A percentile compares a stretch with the other conserved stretches of the same genome.
These are phyloP conservation scores for Sanghuangporus sanghuang DNA, from an alignment of 1,284 basidiomycete species.

Conservation along the genomic window DNA sequence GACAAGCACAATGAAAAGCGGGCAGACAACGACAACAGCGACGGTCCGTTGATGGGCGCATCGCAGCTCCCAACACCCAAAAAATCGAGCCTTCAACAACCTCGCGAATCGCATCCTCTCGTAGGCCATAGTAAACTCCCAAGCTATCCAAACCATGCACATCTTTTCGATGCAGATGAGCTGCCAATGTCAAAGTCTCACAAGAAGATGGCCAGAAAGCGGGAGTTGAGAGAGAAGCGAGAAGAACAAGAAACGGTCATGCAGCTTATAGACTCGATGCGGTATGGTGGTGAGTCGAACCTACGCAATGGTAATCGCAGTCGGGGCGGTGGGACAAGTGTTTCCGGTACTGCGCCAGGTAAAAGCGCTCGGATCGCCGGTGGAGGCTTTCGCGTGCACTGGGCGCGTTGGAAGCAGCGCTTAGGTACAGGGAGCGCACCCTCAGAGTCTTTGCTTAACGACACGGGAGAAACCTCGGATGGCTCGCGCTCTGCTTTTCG, in stretches of 20 bases:
- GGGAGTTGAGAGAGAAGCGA: not conserved
- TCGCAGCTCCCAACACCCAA: not conserved
- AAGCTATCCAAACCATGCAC: not conserved
- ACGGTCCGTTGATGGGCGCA: not conserved
- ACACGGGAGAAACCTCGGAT: constrained; percentile 36
- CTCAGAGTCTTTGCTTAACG: constrained; percentile 38
- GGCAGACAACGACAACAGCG: not conserved
- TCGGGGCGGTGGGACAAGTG: not conserved
- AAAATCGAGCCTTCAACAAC: not conserved
- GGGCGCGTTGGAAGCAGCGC: constrained; percentile 38
- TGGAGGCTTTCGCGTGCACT: constrained; percentile 33
- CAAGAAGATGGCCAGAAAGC: not conserved
- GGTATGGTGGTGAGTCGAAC: constrained; percentile 2
- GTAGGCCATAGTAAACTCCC: not conserved
- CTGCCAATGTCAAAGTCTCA: not conserved
- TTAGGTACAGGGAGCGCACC: constrained; percentile 37
- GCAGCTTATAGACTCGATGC: constrained; percentile 10
- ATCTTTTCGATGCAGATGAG: not conserved
- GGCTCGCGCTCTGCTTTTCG: constrained; percentile 21
- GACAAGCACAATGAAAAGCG: not conserved
- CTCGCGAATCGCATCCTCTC: not conserved
- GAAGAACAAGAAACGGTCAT: constrained; percentile 9
- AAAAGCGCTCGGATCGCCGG: constrained; percentile 33
- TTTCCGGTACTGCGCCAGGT: not conserved
- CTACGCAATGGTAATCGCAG: not conserved